A percentile compares a stretch with the other conserved stretches of the same genome.
These are phyloP conservation scores for Termitomyces sp. DNA, from an alignment of 768 basidiomycete genomes.

Conservation along the genomic window DNA sequence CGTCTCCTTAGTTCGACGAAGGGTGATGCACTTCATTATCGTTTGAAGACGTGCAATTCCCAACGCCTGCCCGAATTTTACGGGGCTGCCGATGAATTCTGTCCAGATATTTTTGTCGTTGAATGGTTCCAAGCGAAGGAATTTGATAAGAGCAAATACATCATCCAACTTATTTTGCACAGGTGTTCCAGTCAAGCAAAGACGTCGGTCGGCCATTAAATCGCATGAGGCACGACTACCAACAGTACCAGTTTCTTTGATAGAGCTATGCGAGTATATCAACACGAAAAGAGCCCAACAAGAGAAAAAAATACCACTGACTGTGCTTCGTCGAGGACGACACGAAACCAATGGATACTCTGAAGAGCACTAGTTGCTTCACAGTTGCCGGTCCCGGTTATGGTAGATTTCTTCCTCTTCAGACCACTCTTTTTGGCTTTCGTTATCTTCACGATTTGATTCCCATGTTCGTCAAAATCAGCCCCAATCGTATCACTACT, in stretches of 20 bases:
- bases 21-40: slow-evolving; percentile 95
- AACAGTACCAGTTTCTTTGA: slow-evolving; percentile 94
- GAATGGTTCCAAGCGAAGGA: slow-evolving; percentile 86
- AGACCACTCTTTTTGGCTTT: slow-evolving; percentile 67
- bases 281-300: not conserved
- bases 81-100: slow-evolving; percentile 87
- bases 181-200: slow-evolving; percentile 96
- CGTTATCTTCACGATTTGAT: slow-evolving; percentile 52
- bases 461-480: slow-evolving; percentile 68
- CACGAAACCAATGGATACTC: slow-evolving; percentile 93
- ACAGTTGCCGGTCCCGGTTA: slow-evolving; percentile 27
- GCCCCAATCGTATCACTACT: slow-evolving; percentile 62
- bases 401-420: slow-evolving; percentile 60
- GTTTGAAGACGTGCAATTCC: slow-evolving; percentile 93
- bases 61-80: slow-evolving; percentile 86
- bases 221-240: slow-evolving; percentile 95
- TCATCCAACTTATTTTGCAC: slow-evolving; percentile 99
- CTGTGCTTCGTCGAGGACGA: slow-evolving; percentile 95
- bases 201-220: slow-evolving; percentile 86
- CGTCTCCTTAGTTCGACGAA: slow-evolving; percentile 94
- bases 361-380: slow-evolving; percentile 80
- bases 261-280: slow-evolving; percentile 56
- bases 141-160: slow-evolving; percentile 95
- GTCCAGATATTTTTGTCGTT: slow-evolving; percentile 94
- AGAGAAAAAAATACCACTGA: slow-evolving; percentile 31